Base-by-base conservation (phyloP, 345 rosid species). In the Stellera chamaejasme region DNA sequence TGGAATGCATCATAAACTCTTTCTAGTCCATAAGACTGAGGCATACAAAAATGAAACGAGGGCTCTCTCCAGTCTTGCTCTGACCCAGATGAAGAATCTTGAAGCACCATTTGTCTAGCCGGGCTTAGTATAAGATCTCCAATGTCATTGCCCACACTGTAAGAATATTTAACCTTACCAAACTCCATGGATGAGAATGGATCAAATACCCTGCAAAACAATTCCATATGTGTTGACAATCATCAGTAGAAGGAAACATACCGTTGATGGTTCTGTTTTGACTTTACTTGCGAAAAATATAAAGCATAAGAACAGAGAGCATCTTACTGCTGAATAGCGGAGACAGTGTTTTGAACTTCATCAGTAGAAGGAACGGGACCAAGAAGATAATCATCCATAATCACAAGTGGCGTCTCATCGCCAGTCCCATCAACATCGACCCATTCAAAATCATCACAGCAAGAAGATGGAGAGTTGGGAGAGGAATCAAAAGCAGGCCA, bases 1-100 rank as follows among this genome's bases (percentile, higher is more conserved):
- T 72, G 82, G 63, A 83, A 82, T 64, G 88, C 90, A 63, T 92
- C 88, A 41, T 66, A 75, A 60, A 82, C 83, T 58, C 74, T 68
- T 10, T 72, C 76, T 43, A 59, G 32, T 61, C 76, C 84, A 64
- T 55, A 67, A 66, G 78, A 77, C 44, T 68, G 88, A 66, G 75
- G 15, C 55, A 61, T 52, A 59, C 50, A 71, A 25, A 72, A 64
- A 57, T 74, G 68, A 57, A 66, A 55, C 4, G 84, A 62, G 13
- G 95, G 90, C 70, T 88, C 89, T 66, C 67, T 61, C 95, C 98
- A 85, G 55, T 81, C 91, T 59, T 58, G 28, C 61, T 82, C 85
- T 23, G 72, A 69, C 15, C 70, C 79, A 54, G 53, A 69, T 1
- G 81, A 76, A 66, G 97, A 76, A 72, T 46, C 72, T 57, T 23